These are phyloP conservation scores for Chlamydomonas sp. DNA, from an alignment of 139 green algal genomes.

Conservation along the genomic window DNA sequence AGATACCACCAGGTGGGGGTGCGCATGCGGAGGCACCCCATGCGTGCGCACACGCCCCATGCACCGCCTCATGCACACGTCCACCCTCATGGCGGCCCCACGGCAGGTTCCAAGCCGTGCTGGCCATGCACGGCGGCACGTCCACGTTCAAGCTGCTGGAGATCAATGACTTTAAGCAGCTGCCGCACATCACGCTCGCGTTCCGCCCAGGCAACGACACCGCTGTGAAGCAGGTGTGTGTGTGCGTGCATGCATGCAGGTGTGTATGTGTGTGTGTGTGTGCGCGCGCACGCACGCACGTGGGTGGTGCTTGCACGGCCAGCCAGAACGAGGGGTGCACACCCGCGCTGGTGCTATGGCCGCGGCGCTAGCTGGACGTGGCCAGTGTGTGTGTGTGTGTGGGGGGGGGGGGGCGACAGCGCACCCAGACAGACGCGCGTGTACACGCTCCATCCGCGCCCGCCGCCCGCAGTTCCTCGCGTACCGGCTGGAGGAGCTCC, in stretches of 20 bases:
- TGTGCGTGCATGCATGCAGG: too few relatives aligned
- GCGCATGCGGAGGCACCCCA: neutral
- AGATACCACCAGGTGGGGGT: slow-evolving; percentile 47
- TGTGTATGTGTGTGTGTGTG: too few relatives aligned
- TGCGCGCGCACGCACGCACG: too few relatives aligned
- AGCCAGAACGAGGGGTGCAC: too few relatives aligned
- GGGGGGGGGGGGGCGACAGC: too few relatives aligned
- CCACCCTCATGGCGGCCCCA: neutral
- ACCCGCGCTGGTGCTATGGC: too few relatives aligned
- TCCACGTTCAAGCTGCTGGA: slow-evolving; percentile 76
- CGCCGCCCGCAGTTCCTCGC: slow-evolving; percentile 62
- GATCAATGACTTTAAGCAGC: slow-evolving; percentile 90
- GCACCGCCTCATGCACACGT: too few relatives aligned
- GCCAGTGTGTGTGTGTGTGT: too few relatives aligned
- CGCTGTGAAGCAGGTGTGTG: slow-evolving; percentile 66
- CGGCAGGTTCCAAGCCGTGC: slow-evolving; percentile 55
- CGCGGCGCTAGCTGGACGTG: too few relatives aligned
- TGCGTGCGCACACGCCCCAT: slow-evolving; percentile 4
- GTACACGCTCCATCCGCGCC: neutral
- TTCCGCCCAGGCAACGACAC: slow-evolving; percentile 75
- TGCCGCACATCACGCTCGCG: slow-evolving; percentile 78
- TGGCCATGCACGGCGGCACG: slow-evolving; percentile 34
- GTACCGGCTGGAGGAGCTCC: slow-evolving; percentile 69
- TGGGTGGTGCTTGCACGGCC: too few relatives aligned
- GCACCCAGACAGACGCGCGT: neutral